Evolutionary conservation across 2,329 filamentous ascomycete genomes (phyloP).

Genomic region (Tolypocladium album): DNA sequence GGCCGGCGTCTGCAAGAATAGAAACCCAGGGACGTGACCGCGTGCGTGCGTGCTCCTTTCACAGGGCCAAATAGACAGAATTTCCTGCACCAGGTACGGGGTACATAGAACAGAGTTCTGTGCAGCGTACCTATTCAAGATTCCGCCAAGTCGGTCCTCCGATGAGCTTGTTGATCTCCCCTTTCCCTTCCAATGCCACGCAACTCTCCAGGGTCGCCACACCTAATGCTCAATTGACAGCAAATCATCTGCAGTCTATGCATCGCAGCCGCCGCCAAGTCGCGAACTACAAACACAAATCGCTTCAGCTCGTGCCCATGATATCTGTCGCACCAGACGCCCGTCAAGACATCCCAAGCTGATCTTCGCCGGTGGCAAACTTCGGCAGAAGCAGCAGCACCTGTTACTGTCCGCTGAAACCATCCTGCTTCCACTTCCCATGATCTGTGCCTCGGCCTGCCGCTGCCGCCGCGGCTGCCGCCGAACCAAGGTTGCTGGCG

Average conservation of each 20-base stretch:
- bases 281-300: background rate
- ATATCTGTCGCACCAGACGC: background rate
- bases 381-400: background rate
- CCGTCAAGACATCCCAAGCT: background rate
- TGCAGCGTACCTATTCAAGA: background rate
- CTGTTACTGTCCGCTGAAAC: conserved; percentile 32
- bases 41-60: background rate
- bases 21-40: background rate
- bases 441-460: conserved; percentile 22
- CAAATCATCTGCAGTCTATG: background rate
- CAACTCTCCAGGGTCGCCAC: background rate
- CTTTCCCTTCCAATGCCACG: background rate
- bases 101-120: background rate
- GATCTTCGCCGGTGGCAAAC: background rate
- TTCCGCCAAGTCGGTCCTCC: background rate
- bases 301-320: background rate
- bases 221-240: background rate
- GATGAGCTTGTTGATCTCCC: background rate
- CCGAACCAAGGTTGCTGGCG: conserved; percentile 43
- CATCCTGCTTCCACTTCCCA: conserved; percentile 51
- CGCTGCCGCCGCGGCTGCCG: conserved; percentile 31
- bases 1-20: background rate
- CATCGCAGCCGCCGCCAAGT: background rate
- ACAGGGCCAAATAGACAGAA: background rate
- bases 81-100: background rate